Evolutionary conservation across 2,329 filamentous ascomycete species (phyloP).

Genomic region (Talaromyces sp.): DNA sequence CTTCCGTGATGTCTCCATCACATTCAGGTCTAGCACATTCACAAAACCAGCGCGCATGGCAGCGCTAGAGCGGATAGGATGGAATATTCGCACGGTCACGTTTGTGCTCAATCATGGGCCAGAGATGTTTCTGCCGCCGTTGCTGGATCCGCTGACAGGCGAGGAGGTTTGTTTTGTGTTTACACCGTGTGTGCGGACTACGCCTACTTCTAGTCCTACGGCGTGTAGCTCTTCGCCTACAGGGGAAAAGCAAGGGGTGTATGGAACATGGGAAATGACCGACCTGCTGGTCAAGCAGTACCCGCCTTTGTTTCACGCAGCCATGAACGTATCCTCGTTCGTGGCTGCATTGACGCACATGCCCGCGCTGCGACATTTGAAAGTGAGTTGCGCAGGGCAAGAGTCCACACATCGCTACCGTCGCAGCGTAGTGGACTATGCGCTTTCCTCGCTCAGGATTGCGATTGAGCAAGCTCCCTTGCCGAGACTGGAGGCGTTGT

Average conservation of each 20-base stretch:
- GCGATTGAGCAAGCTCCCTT: conserved; percentile 68
- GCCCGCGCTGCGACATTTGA: conserved; percentile 68
- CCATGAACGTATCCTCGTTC: conserved; percentile 82
- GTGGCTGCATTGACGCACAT: conserved; percentile 69
- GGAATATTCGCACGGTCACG: conserved; percentile 71
- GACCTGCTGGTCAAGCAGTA: conserved; percentile 83
- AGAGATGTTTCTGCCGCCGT: conserved; percentile 79
- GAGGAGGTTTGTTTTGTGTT: conserved; percentile 79
- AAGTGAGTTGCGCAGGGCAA: conserved; percentile 72
- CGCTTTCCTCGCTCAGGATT: conserved; percentile 80
- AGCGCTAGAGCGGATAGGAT: conserved; percentile 73
- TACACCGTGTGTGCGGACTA: conserved; percentile 55
- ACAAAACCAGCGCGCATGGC: conserved; percentile 69
- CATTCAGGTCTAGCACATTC: conserved; percentile 64
- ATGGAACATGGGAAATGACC: conserved; percentile 73
- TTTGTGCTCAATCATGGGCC: conserved; percentile 73
- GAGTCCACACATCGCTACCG: conserved; percentile 67
- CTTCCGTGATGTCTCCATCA: conserved; percentile 45
- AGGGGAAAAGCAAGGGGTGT: conserved; percentile 57
- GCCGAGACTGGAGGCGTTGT: conserved; percentile 66
- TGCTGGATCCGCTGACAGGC: conserved; percentile 73
- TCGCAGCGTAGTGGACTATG: conserved; percentile 78
- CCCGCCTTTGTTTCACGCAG: conserved; percentile 82
- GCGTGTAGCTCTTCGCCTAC: conserved; percentile 45
- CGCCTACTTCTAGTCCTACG: conserved; percentile 42